Evolutionary conservation across 805 yeast genomes (phyloP).

Genomic region (Candida maesae): DNA sequence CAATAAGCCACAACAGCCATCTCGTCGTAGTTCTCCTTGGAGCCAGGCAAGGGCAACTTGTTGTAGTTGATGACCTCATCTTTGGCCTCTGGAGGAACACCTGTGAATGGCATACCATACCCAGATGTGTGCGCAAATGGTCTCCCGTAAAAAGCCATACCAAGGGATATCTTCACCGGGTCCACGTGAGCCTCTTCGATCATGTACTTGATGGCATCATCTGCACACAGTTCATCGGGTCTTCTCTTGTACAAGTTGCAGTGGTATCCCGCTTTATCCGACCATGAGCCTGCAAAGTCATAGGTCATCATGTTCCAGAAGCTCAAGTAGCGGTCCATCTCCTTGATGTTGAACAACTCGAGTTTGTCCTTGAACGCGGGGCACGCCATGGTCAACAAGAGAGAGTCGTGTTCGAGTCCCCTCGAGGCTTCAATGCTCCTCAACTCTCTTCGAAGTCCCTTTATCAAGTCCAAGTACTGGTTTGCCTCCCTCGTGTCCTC

Average conservation of each 20-base stretch:
- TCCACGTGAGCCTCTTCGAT: conserved; percentile 36
- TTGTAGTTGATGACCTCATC: conserved; percentile 52
- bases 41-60: conserved; percentile 43
- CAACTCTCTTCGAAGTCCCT: conserved; percentile 37
- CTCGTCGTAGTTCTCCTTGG: conserved; percentile 49
- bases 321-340: conserved; percentile 56
- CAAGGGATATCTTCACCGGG: conserved; percentile 58
- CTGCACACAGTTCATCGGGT: conserved; percentile 43
- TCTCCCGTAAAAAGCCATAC: conserved; percentile 86
- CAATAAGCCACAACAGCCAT: conserved; percentile 52
- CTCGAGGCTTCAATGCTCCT: conserved; percentile 33
- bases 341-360: conserved; percentile 38
- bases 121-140: conserved; percentile 41
- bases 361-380: conserved; percentile 59
- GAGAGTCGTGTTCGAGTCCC: conserved; percentile 25
- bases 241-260: conserved; percentile 49
- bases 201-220: conserved; percentile 45
- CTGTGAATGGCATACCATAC: conserved; percentile 40
- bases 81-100: conserved; percentile 17
- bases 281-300: conserved; percentile 83
- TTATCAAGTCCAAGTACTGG: conserved; percentile 41
- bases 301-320: conserved; percentile 91
- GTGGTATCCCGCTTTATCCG: conserved; percentile 56
- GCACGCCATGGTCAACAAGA: conserved; percentile 66
- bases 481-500: conserved; percentile 40